Base-by-base conservation (phyloP, 441 rosid species). In the Omphalea diandra region DNA sequence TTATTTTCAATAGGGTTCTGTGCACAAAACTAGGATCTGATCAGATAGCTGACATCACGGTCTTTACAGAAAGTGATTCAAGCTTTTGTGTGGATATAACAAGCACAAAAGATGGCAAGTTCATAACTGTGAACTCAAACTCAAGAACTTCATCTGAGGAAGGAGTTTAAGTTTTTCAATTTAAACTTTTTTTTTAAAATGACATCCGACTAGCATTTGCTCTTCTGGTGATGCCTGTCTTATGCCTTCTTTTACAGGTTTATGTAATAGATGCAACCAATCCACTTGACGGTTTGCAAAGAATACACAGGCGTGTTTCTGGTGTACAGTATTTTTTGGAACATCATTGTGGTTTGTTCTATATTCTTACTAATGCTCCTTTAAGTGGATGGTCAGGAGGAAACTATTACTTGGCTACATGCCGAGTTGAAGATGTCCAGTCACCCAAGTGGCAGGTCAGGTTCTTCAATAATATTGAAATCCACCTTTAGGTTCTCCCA, bases 121-220 rank as follows among this genome's bases (percentile, higher is more conserved):
- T 91, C 75, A 87, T 91, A 41, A 88, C 98, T 65, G 87, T 94
- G 81, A 94, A 94, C 83, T 94, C 98, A 40, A 91, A 91, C 76
- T 87, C 97, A 65, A 90, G 98, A 85, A 86, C 93, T 70, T 94
- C 97, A 73, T 94, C 98, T 4, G 95, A 91, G 98, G 97, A 90
- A 88, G 85, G 90, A 76, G 83, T 80, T 77, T 67, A 77, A 73
- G 77, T 79, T 32, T 80, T 74, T 68, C 65, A 59, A 73, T 72
- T 79, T 69, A 56, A 43, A 20, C 63, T 67, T 26, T 62, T 70
- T 64, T 24, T 73, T 59, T 58, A 22, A 60, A 20, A 24, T 15
- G 11, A 53, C 46, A 58, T 64, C 29, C 50, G 53, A 17, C 44
- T 59, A 40, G 41, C 12, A 22, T 44, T 35, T 53, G 17, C 26